These are phyloP conservation scores for Candida schatavii DNA, from an alignment of 805 yeast species.

Conservation along the genomic window DNA sequence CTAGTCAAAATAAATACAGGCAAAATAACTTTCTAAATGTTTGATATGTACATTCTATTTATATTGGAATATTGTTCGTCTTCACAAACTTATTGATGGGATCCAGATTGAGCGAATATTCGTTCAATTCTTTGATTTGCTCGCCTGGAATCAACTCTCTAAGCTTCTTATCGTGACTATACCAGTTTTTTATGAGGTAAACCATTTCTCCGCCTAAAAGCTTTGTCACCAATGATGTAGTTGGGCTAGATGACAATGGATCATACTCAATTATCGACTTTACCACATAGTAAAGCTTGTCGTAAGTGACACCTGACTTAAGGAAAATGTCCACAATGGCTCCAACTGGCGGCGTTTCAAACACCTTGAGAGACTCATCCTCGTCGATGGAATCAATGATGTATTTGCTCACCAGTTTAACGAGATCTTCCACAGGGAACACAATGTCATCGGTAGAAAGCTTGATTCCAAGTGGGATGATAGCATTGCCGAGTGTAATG, in stretches of 20 bases:
- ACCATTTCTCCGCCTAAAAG: slow-evolving; percentile 51
- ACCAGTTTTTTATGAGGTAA: slow-evolving; percentile 67
- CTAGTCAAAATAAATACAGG: too few relatives aligned
- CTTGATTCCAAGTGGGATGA: slow-evolving; percentile 56
- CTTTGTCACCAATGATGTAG: neutral
- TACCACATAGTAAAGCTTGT: slow-evolving; percentile 61
- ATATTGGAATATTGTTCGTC: slow-evolving; percentile 8
- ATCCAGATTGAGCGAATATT: slow-evolving; percentile 51
- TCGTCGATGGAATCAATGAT: slow-evolving; percentile 40
- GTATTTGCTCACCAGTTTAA: slow-evolving; percentile 62
- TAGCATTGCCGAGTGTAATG: slow-evolving; percentile 34
- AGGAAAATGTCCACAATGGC: slow-evolving; percentile 59
- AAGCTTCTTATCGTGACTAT: slow-evolving; percentile 57
- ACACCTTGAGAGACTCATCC: slow-evolving; percentile 13
- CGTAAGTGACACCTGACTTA: slow-evolving; percentile 61
- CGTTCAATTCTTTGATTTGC: slow-evolving; percentile 40
- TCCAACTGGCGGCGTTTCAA: slow-evolving; percentile 48
- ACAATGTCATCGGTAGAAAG: slow-evolving; percentile 69
- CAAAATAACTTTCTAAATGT: too few relatives aligned
- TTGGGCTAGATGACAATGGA: slow-evolving; percentile 14
- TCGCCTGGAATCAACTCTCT: slow-evolving; percentile 54
- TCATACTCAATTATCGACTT: slow-evolving; percentile 59
- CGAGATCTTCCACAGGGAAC: slow-evolving; percentile 71
- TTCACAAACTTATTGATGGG: slow-evolving; percentile 44
- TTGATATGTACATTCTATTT: neutral